Percentiles rank a stretch among this genome's conserved stretches.
Conservation (phyloP, 305 asterid genomes). For the Solanum chacoense region DNA sequence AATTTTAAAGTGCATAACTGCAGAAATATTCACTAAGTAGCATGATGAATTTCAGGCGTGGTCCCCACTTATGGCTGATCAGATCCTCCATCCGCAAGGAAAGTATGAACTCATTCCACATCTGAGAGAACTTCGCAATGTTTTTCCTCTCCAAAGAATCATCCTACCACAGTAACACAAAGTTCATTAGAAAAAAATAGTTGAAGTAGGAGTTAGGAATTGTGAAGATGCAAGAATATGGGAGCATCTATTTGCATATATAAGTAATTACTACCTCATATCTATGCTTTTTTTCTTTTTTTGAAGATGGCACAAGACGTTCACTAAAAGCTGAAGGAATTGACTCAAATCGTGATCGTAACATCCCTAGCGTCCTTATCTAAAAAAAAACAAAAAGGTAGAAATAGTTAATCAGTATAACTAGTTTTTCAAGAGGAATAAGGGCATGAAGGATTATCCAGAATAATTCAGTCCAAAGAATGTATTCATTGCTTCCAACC, state of each 20-base stretch:
- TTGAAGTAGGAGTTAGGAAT: background rate
- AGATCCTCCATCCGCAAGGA: constrained; percentile 93
- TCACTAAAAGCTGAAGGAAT: constrained; percentile 88
- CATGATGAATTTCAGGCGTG: constrained; percentile 7
- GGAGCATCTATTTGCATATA: constrained; percentile 28
- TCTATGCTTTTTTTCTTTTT: constrained; percentile 31
- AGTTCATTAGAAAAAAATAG: constrained; percentile 1
- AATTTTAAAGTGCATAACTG: background rate
- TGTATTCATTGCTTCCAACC: constrained; percentile 24
- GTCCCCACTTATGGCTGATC: constrained; percentile 67
- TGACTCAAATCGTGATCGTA: constrained; percentile 88
- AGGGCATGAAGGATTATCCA: background rate
- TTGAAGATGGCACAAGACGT: constrained; percentile 74
- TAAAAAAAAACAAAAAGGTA: constrained; percentile 4
- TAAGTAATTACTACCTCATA: constrained; percentile 14
- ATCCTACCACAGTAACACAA: constrained; percentile 43
- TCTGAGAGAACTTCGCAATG: constrained; percentile 93
- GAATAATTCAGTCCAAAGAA: background rate
- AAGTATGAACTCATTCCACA: constrained; percentile 97
- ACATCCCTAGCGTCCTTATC: constrained; percentile 99
- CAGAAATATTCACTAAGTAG: background rate
- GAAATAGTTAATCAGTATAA: constrained; percentile 7
- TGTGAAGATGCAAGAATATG: background rate
- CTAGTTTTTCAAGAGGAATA: background rate
- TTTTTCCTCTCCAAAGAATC: constrained; percentile 54